These are phyloP conservation scores for Drosera spatulata DNA, from an alignment of 179 eudicot species.

Conservation along the genomic window DNA sequence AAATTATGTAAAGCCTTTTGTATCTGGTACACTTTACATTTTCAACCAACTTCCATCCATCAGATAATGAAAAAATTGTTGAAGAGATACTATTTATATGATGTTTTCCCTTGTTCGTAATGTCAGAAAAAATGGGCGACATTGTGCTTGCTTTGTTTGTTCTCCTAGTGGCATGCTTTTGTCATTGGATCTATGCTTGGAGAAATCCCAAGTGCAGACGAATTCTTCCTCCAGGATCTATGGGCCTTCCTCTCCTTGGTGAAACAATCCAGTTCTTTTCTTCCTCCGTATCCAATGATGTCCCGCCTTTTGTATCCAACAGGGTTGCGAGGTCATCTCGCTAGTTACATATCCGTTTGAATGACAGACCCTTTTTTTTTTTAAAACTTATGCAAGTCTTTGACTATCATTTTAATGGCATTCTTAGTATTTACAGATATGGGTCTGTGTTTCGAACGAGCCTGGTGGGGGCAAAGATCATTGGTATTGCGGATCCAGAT, in stretches of 20 bases:
- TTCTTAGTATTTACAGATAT: conserved; percentile 30
- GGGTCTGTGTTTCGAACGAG: conserved; percentile 79
- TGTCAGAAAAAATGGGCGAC: too few relatives aligned
- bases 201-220: conserved; percentile 78
- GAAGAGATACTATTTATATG: too few relatives aligned
- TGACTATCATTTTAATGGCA: too few relatives aligned
- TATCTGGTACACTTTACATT: too few relatives aligned
- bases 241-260: conserved; percentile 90
- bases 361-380: conserved; percentile 1
- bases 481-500: conserved; percentile 73
- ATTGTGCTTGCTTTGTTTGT: conserved; percentile 20
- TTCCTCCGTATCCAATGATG: conserved; percentile 38
- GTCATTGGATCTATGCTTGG: conserved; percentile 75
- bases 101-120: too few relatives aligned
- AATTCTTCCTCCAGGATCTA: conserved; percentile 82
- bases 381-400: conserved; percentile 1
- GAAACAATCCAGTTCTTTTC: conserved; percentile 78
- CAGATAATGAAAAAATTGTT: too few relatives aligned
- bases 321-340: conserved; percentile 65
- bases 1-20: too few relatives aligned
- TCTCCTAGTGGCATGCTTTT: conserved; percentile 24
- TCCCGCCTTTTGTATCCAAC: conserved; percentile 59
- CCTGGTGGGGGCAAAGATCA: conserved; percentile 67
- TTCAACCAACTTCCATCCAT: too few relatives aligned
- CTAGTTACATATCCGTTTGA: background rate